Base-by-base conservation (phyloP, 78 protist species). In the Blattamonas nauphoetae region DNA sequence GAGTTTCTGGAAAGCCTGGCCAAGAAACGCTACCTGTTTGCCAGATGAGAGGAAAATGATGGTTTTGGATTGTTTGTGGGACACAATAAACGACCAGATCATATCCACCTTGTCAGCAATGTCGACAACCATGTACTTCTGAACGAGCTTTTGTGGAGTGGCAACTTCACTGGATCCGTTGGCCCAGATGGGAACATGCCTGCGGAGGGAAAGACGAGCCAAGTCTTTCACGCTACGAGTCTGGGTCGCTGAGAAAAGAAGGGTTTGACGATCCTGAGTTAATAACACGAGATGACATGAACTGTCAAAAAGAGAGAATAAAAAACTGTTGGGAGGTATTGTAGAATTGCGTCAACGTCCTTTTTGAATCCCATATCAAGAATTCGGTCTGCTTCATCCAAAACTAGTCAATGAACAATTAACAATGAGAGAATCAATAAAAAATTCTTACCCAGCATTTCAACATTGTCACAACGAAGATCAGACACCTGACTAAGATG, bases 161-260 rank as follows among this genome's bases (percentile, higher is more conserved):
- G 84, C 41, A 0, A 3, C 0, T 38, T 3, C 45, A 6, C 82
- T 64, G 34, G 33, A 4, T 11, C 89, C 92, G 83, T 94, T 92
- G 35, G 93, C 97, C 33, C 93, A 46, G 21, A 95, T 71, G 87
- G 88, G 95, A 46, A 91, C 96, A 29, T 98, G 98, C n/a, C 88
- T 81, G 43, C 80, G 1, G n/a, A 94, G 2, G 1, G 42, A 71
- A 1, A 34, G 87, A 34, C 81, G 38, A 11, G 89, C 89, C 1
- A 90, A 45, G 41, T 44, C 0, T 2, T 1, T 64, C 33, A 90
- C 91, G 0, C 89, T 64, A 55, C 78, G 88, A 5, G 98, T 95
- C 46, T 97, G 99, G 3, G 99, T 97, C 1, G 99, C 99, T 0
- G 94, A 90, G 91, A 97, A 98, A 45, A 98, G 91, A 45, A 98